Evolutionary conservation across 257 asterid genomes (phyloP).

Genomic region (Lycium ferocissimum): DNA sequence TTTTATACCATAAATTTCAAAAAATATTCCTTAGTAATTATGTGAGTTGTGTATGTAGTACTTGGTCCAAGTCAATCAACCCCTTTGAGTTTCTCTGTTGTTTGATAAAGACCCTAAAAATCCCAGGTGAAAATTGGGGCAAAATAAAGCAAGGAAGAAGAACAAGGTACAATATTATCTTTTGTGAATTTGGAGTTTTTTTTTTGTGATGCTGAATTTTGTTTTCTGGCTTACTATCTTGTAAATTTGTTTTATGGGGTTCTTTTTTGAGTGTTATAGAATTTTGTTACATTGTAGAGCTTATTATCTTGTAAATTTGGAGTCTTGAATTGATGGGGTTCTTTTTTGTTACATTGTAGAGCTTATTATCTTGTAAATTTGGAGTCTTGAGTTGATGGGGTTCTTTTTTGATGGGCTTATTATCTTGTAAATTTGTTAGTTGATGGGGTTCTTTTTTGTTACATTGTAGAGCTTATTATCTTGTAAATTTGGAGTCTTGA

Average conservation of each 20-base stretch:
- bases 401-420: background rate
- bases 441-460: background rate
- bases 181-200: background rate
- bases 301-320: too few species aligned
- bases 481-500: background rate
- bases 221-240: background rate
- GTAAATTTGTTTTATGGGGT: background rate
- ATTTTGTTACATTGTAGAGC: too few species aligned
- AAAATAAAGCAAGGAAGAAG: background rate
- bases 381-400: background rate
- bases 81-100: conserved; percentile 20
- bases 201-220: background rate
- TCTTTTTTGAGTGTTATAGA: background rate
- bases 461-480: background rate
- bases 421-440: background rate
- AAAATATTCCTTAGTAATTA: too few species aligned
- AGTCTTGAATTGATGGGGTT: too few species aligned
- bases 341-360: too few species aligned
- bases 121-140: background rate
- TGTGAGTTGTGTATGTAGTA: background rate
- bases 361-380: background rate
- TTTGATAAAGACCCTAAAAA: background rate
- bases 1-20: too few species aligned
- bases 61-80: conserved; percentile 59
- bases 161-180: conserved; percentile 6